phyloP scores from a whole-genome alignment of 2,329 filamentous ascomycete species.

The Arthrobotrys musiformis region DNA sequence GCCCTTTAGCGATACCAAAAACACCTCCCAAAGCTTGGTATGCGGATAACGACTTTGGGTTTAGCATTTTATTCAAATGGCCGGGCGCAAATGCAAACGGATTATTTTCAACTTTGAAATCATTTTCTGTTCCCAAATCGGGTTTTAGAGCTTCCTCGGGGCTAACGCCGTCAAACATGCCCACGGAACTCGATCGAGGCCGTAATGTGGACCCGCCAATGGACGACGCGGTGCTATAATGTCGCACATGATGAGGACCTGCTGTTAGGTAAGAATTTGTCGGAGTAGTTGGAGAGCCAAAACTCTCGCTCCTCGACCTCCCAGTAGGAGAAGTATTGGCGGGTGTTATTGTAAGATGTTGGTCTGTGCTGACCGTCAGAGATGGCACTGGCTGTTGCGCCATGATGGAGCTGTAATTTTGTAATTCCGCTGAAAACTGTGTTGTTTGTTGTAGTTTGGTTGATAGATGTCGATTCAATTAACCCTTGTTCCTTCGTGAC shows the following conservation, averaged over 20 bases:
- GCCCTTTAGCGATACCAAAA: constrained; percentile 67
- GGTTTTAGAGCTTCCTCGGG: constrained; percentile 66
- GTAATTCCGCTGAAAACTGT: background rate
- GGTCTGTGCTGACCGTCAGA: constrained; percentile 52
- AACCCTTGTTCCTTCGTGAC: constrained; percentile 17
- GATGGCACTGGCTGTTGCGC: constrained; percentile 49
- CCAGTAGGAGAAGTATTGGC: constrained; percentile 20
- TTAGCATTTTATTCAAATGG: constrained; percentile 68
- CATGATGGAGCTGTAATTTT: constrained; percentile 10
- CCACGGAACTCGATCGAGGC: constrained; percentile 47
- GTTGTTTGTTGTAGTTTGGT: constrained; percentile 18
- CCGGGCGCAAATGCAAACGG: constrained; percentile 69
- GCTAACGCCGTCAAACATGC: constrained; percentile 45
- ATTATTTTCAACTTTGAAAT: constrained; percentile 66
- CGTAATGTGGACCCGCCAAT: constrained; percentile 54
- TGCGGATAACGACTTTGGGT: constrained; percentile 66
- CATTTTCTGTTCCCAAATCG: constrained; percentile 67
- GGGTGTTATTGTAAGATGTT: constrained; percentile 49
- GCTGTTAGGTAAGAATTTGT: constrained; percentile 52
- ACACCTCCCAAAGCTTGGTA: constrained; percentile 69
- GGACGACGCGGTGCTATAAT: constrained; percentile 44
- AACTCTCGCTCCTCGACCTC: constrained; percentile 51
- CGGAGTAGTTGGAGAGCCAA: constrained; percentile 50
- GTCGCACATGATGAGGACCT: constrained; percentile 47
- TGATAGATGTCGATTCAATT: constrained; percentile 9